Evolutionary conservation across 345 rosid species (phyloP).

Genomic region (Gynandropsis gynandra): DNA sequence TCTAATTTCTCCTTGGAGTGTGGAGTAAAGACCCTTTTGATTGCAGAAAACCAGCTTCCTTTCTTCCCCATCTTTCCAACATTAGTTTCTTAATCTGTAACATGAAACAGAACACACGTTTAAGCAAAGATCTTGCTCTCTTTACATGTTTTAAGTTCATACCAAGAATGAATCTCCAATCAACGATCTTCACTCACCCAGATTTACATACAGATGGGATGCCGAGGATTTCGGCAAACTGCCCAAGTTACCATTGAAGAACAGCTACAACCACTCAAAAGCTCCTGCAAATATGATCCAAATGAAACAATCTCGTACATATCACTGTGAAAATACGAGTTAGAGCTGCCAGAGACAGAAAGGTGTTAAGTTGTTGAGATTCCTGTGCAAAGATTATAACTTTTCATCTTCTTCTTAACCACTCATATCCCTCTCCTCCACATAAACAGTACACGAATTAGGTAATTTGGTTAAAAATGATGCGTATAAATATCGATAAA

Average conservation of each 20-base stretch:
- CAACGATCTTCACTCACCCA: background rate
- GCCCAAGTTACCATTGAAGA: slow-evolving; percentile 1
- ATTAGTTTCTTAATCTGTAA: slow-evolving; percentile 45
- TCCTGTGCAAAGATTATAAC: slow-evolving; percentile 14
- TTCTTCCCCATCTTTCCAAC: slow-evolving; percentile 83
- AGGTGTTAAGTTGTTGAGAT: slow-evolving; percentile 29
- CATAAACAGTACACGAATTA: background rate
- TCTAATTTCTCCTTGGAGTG: slow-evolving; percentile 63
- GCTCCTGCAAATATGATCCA: slow-evolving; percentile 9
- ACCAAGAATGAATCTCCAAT: background rate
- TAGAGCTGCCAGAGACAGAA: slow-evolving; percentile 17
- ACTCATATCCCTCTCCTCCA: slow-evolving; percentile 16
- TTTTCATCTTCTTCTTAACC: slow-evolving; percentile 13
- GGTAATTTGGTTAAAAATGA: slow-evolving; percentile 9
- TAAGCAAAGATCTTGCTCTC: background rate
- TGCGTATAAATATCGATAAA: no score
- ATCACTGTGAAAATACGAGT: slow-evolving; percentile 11
- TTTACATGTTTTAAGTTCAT: background rate
- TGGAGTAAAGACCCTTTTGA: slow-evolving; percentile 69
- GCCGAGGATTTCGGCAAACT: background rate
- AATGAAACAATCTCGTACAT: slow-evolving; percentile 8
- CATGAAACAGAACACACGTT: slow-evolving; percentile 17
- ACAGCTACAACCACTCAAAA: slow-evolving; percentile 6
- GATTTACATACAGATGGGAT: background rate
- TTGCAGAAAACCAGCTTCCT: slow-evolving; percentile 92